Conservation (phyloP, 352 stramenopile genomes). For the Globisporangium heterothallicum region DNA sequence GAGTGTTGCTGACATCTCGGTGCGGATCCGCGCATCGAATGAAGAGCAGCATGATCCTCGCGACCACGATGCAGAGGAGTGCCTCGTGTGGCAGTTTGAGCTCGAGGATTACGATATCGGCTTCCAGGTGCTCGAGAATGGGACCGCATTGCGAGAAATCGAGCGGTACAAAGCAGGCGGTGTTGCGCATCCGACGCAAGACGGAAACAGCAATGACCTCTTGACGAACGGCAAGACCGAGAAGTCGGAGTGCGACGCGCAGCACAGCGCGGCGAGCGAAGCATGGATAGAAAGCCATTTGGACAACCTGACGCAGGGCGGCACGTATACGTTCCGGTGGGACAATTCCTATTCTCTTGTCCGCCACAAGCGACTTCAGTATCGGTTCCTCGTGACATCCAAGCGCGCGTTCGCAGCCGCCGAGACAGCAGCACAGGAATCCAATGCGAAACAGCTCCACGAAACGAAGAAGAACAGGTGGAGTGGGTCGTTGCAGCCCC, state of each 20-base stretch:
- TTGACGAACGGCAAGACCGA: neutral
- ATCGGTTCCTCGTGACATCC: conserved; percentile 45
- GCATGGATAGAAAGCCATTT: conserved; percentile 30
- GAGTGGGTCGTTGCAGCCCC: conserved; percentile 21
- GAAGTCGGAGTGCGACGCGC: neutral
- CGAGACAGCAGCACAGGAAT: conserved; percentile 43
- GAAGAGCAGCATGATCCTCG: conserved; percentile 1
- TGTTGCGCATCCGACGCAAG: too few relatives aligned
- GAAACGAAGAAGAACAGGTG: conserved; percentile 14
- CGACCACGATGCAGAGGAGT: conserved; percentile 22
- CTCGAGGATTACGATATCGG: conserved; percentile 55
- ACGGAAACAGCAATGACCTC: neutral
- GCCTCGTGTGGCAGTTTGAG: conserved; percentile 58
- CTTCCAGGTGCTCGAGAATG: conserved; percentile 57
- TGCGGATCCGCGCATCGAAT: conserved; percentile 21
- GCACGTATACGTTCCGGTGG: conserved; percentile 58
- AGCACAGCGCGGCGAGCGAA: neutral
- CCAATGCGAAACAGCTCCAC: conserved; percentile 17
- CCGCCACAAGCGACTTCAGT: conserved; percentile 57
- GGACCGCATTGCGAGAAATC: conserved; percentile 20
- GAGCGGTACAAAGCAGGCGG: conserved; percentile 30
- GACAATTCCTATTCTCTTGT: conserved; percentile 77
- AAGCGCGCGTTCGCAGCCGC: conserved; percentile 34
- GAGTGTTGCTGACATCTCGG: conserved; percentile 38
- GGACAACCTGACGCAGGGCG: conserved; percentile 21